Evolutionary conservation across 495 filamentous ascomycete species (phyloP), one percentile per base, ranked within the genome.

Genomic region (Lophium mytilinum): DNA sequence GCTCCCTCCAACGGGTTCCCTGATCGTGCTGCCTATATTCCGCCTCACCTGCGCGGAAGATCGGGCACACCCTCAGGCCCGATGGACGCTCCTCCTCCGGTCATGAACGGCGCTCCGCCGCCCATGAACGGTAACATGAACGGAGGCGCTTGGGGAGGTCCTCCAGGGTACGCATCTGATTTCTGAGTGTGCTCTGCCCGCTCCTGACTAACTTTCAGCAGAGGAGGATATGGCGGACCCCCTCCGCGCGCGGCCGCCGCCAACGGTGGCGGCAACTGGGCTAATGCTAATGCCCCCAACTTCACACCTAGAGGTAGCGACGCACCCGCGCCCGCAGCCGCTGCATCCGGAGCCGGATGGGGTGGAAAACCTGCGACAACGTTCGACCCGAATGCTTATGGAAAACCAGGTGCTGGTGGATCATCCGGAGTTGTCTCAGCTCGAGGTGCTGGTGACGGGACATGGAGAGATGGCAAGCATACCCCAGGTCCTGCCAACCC

Each of bases 401-500:
- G 86, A 68, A 75, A 77, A 64, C 76, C 80, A 73, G 76, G 76
- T 71, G 72, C 64, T 43, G 77, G 83, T 52, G 73, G 75, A 41
- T 71, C 72, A 49, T 69, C 76, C 62, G 75, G 71, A 54, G 66
- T 63, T 61, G 64, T 68, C 60, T 59, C 72, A 68, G 75, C 79
- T 66, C 83, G 87, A 68, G 91, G 90, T 65, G 89, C 86, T 64
- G 92, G 94, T 64, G 93, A 97, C 69, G 93, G 93, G 58, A 84
- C 87, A 73, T 98, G 93, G 93, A 82, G 83, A 64, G 93, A 98
- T 62, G 93, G 93, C 70, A 96, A 97, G 77, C 93, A 98, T 73
- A 78, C 95, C 64, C 83, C 91, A 63, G 93, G 94, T 49, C 87
- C 89, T 55, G 66, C 86, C 56, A 96, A 97, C 73, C 79, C 84